These are phyloP conservation scores for Blastobotrys parvus DNA, from an alignment of 805 yeast species.

Conservation along the genomic window DNA sequence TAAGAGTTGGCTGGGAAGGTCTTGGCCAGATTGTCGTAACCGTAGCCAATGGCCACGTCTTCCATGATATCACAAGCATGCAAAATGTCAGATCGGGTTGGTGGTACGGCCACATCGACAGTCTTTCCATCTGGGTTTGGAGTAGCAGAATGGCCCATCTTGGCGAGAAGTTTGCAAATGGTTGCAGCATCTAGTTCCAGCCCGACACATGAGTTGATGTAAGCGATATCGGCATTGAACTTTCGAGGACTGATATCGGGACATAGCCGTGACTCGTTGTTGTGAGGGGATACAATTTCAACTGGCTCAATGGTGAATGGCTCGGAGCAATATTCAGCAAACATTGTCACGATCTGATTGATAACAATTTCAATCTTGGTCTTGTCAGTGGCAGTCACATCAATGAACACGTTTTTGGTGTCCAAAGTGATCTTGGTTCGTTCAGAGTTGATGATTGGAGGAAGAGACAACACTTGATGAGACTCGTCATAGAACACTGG, in stretches of 20 bases:
- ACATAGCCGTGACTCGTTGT: slow-evolving; percentile 60
- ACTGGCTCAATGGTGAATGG: slow-evolving; percentile 90
- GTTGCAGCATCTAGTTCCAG: slow-evolving; percentile 60
- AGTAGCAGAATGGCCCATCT: slow-evolving; percentile 70
- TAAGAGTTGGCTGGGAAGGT: slow-evolving; percentile 73
- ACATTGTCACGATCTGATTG: slow-evolving; percentile 91
- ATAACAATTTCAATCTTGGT: slow-evolving; percentile 92
- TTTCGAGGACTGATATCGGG: slow-evolving; percentile 66
- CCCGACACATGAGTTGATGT: slow-evolving; percentile 92
- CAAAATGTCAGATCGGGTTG: slow-evolving; percentile 90
- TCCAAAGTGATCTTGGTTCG: slow-evolving; percentile 78
- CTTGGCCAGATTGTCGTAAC: slow-evolving; percentile 79
- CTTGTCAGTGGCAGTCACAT: slow-evolving; percentile 88
- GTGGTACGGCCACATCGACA: slow-evolving; percentile 69
- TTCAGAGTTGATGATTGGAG: slow-evolving; percentile 94
- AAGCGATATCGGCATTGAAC: slow-evolving; percentile 66
- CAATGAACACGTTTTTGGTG: slow-evolving; percentile 85
- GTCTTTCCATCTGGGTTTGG: slow-evolving; percentile 43
- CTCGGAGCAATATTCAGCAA: slow-evolving; percentile 73
- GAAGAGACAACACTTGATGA: slow-evolving; percentile 78
- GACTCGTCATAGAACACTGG: slow-evolving; percentile 82
- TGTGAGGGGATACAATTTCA: slow-evolving; percentile 73
- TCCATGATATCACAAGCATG: slow-evolving; percentile 99
- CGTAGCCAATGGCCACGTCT: slow-evolving; percentile 95
- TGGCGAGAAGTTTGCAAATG: slow-evolving; percentile 57